Conservation (phyloP, 352 stramenopile species). For the Phytophthora idaei region DNA sequence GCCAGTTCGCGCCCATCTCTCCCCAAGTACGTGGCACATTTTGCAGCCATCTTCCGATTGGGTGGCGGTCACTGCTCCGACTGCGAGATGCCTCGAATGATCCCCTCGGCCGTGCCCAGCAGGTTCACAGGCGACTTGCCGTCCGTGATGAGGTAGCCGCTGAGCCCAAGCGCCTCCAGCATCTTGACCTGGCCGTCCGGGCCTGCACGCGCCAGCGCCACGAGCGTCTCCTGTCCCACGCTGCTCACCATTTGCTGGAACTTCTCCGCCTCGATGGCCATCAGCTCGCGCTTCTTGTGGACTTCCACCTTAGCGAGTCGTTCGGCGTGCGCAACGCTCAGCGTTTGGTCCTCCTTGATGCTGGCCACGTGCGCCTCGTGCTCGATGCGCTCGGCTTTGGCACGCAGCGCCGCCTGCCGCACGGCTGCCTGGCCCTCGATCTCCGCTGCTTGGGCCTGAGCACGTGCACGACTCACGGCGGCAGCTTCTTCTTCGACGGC, state of each 20-base stretch:
- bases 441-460: constrained; percentile 65
- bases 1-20: constrained; percentile 29
- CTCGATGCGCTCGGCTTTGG: constrained; percentile 71
- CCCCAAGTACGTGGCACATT: constrained; percentile 27
- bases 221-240: constrained; percentile 77
- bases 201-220: constrained; percentile 70
- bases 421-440: constrained; percentile 77
- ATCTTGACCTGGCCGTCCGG: constrained; percentile 83
- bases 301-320: constrained; percentile 73
- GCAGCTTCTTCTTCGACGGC: constrained; percentile 71
- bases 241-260: constrained; percentile 84
- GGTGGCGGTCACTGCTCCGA: constrained; percentile 23
- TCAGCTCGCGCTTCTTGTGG: constrained; percentile 79
- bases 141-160: constrained; percentile 86
- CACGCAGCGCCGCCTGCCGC: constrained; percentile 67
- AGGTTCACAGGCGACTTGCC: constrained; percentile 84
- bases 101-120: constrained; percentile 69
- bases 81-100: constrained; percentile 76
- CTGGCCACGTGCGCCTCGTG: constrained; percentile 64
- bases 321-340: constrained; percentile 60
- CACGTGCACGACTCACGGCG: constrained; percentile 67
- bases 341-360: constrained; percentile 65
- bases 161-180: constrained; percentile 74
- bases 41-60: constrained; percentile 10
- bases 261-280: constrained; percentile 79